Base-by-base conservation (phyloP, 805 yeast species). In the Kodamaea sagamina region DNA sequence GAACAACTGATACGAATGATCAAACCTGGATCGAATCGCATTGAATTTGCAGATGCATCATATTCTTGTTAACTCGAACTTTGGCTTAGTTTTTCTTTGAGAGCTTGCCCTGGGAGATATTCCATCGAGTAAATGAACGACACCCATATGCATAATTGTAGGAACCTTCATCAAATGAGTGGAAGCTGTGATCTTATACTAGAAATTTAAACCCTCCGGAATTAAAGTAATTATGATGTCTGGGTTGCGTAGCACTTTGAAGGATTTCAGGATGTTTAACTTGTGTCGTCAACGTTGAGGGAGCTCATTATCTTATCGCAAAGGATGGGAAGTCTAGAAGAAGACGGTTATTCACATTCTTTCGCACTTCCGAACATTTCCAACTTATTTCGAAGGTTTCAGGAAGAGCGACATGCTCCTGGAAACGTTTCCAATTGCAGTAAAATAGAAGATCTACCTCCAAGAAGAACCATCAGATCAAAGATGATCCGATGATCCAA, bases 361-460 rank as follows among this genome's bases (percentile, higher is more conserved):
- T 58, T 0, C 95, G 95, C 2, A 50, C 54, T 1, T 81, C 63
- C 1, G 90, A 78, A 1, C 92, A 59, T 87, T 87, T 0, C 95
- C 96, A 1, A 81, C 92, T n/a, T n/a, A n/a, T n/a, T n/a, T n/a
- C n/a, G n/a, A n/a, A n/a, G n/a, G 97, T 89, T 55, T 89, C 96
- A 0, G 96, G 95, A 10, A 89, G 8, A 35, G 17, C 1, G 49
- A 22, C 11, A 19, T n/a, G 0, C 66, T 1, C 1, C 74, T 44
- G 1, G 79, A 68, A 1, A 60, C 49, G 2, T 82, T 83, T 4
- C 84, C 79, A 25, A 84, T 79, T 1, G 86, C 80, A 39, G 86
- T 62, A 50, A 89, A 86, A 78, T 88, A 79, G 53, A 86, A 85
- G n/a, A 83, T 77, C 0, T 89, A 78, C 51, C 92, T 71, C 96